These are phyloP conservation scores for Skeletonema costatum DNA, from an alignment of 108 stramenopile species.

Conservation along the genomic window DNA sequence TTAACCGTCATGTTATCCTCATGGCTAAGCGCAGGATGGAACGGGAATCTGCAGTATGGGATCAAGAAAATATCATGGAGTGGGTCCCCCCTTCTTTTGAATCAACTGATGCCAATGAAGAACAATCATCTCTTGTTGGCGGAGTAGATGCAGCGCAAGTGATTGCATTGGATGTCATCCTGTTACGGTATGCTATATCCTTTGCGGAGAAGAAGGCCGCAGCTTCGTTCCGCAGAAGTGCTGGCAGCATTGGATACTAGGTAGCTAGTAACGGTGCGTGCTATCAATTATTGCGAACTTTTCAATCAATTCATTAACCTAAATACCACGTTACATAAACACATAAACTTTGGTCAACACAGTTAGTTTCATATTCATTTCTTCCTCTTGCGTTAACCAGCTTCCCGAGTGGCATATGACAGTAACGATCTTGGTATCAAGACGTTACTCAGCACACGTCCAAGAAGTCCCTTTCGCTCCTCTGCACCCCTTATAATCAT, in stretches of 20 bases:
- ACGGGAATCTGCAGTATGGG: slow-evolving; percentile 4
- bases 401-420: slow-evolving; percentile 31
- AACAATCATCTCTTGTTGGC: slow-evolving; percentile 12
- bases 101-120: slow-evolving; percentile 13
- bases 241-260: slow-evolving; percentile 27
- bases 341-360: not conserved
- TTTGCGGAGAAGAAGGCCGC: slow-evolving; percentile 44
- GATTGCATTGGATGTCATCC: slow-evolving; percentile 39
- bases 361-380: not conserved
- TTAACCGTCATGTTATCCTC: slow-evolving; percentile 43
- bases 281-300: not conserved
- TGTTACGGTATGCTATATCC: slow-evolving; percentile 32
- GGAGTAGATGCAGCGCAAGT: slow-evolving; percentile 42
- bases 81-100: slow-evolving; percentile 35
- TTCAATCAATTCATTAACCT: not conserved
- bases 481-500: slow-evolving; percentile 21
- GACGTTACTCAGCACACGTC: slow-evolving; percentile 13
- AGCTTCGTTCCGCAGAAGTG: slow-evolving; percentile 27
- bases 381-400: not conserved
- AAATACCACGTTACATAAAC: not conserved
- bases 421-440: slow-evolving; percentile 33
- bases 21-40: slow-evolving; percentile 30
- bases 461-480: slow-evolving; percentile 11
- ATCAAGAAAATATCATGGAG: slow-evolving; percentile 29
- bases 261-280: not conserved